These are phyloP conservation scores for Tricharina praecox DNA, from an alignment of 495 filamentous ascomycete genomes.

Conservation along the genomic window DNA sequence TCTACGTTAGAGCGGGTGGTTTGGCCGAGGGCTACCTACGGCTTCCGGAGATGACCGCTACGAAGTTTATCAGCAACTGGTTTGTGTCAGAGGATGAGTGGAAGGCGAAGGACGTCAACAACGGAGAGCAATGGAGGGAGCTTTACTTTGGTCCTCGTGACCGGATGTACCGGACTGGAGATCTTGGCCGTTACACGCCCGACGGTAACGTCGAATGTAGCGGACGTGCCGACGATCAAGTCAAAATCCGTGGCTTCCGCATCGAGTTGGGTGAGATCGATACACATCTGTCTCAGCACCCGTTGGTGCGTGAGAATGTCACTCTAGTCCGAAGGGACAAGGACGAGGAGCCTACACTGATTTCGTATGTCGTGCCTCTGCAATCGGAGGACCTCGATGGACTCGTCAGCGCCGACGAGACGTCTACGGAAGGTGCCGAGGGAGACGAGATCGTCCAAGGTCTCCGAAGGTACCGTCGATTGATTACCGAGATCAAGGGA, in stretches of 20 bases:
- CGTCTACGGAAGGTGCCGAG: slow-evolving; percentile 27
- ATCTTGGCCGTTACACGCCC: slow-evolving; percentile 58
- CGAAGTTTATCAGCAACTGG: slow-evolving; percentile 82
- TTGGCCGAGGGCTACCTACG: slow-evolving; percentile 78
- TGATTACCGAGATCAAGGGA: slow-evolving; percentile 59
- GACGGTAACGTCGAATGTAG: slow-evolving; percentile 58
- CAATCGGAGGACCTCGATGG: slow-evolving; percentile 12
- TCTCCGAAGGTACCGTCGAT: slow-evolving; percentile 44
- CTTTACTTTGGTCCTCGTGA: slow-evolving; percentile 75
- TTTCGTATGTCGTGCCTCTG: slow-evolving; percentile 74
- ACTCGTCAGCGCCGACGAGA: slow-evolving; percentile 19
- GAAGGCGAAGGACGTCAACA: slow-evolving; percentile 46
- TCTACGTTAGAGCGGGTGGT: slow-evolving; percentile 75
- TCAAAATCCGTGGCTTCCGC: slow-evolving; percentile 90
- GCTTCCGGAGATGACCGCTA: slow-evolving; percentile 47
- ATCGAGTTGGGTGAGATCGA: slow-evolving; percentile 94
- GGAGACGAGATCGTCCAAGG: slow-evolving; percentile 42
- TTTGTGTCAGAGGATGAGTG: slow-evolving; percentile 64
- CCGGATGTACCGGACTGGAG: slow-evolving; percentile 68
- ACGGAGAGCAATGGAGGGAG: slow-evolving; percentile 52
- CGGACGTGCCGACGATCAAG: slow-evolving; percentile 74
- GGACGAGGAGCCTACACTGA: slow-evolving; percentile 74
- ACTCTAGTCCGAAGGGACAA: slow-evolving; percentile 77
- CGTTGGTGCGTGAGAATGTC: slow-evolving; percentile 67
- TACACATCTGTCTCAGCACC: slow-evolving; percentile 60